Evolutionary conservation across 805 yeast genomes (phyloP).

Genomic region (Torulaspora gathmanii): DNA sequence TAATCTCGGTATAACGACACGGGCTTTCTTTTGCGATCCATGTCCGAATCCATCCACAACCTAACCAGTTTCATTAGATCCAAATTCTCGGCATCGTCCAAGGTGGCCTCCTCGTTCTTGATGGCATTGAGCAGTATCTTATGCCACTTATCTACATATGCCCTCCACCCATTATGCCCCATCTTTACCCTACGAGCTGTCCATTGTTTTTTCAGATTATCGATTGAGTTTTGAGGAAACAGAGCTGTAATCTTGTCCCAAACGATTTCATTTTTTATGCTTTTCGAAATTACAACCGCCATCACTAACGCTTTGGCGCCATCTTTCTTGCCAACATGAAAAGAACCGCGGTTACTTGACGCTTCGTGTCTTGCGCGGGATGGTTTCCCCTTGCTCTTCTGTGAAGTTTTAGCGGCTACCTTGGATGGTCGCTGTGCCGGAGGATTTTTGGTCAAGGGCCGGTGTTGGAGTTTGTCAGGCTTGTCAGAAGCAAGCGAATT

Average conservation of each 20-base stretch:
- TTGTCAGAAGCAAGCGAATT: background rate
- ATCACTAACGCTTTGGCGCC: conserved; percentile 57
- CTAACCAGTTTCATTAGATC: conserved; percentile 51
- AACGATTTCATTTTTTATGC: conserved; percentile 56
- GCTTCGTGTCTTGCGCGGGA: background rate
- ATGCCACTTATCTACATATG: conserved; percentile 59
- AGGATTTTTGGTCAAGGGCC: background rate
- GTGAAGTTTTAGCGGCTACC: background rate
- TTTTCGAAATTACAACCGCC: conserved; percentile 61
- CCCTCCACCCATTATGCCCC: conserved; percentile 56
- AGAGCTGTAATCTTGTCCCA: conserved; percentile 57
- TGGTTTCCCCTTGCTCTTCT: background rate
- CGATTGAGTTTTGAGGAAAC: conserved; percentile 41
- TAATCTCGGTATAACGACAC: conserved; percentile 32
- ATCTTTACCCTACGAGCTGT: conserved; percentile 47
- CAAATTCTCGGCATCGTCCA: conserved; percentile 46
- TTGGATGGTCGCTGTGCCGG: background rate
- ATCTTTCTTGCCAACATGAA: conserved; percentile 34
- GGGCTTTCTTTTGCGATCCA: conserved; percentile 15
- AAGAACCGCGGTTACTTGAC: conserved; percentile 2
- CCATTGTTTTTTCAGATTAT: conserved; percentile 62
- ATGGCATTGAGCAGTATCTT: conserved; percentile 55
- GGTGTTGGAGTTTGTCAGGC: background rate
- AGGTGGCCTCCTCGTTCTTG: conserved; percentile 47
- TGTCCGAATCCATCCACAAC: conserved; percentile 61